Conservation (phyloP, 805 yeast genomes). For the Candida montana region DNA sequence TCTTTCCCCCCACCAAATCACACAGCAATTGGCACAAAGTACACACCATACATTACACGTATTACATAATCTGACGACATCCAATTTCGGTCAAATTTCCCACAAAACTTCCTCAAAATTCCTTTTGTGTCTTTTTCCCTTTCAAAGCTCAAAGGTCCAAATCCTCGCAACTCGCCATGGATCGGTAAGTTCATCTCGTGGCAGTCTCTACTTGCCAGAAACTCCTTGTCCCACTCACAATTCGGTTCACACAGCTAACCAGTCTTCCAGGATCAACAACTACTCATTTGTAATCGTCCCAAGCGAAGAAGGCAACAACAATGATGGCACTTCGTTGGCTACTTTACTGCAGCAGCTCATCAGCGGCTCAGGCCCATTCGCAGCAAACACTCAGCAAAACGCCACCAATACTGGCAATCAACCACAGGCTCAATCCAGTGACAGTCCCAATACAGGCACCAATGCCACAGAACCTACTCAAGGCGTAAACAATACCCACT, state of each 20-base stretch:
- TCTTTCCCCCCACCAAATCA: too few relatives aligned
- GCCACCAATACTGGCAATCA: neutral
- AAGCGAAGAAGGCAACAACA: constrained; percentile 14
- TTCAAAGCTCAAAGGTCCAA: neutral
- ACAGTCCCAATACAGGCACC: too few relatives aligned
- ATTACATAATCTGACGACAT: neutral
- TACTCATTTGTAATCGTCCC: constrained; percentile 19
- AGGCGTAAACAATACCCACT: too few relatives aligned
- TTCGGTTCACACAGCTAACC: neutral
- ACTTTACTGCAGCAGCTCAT: neutral
- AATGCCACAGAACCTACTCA: too few relatives aligned
- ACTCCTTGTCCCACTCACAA: too few relatives aligned
- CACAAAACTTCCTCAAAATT: neutral
- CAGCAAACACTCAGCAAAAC: too few relatives aligned
- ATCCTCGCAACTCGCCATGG: neutral
- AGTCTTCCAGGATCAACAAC: neutral
- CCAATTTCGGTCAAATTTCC: too few relatives aligned
- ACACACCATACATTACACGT: too few relatives aligned
- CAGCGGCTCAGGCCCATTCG: neutral
- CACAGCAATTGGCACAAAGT: too few relatives aligned
- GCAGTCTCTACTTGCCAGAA: too few relatives aligned
- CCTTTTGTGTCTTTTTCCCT: neutral
- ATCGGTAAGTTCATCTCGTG: neutral
- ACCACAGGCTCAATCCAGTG: too few relatives aligned
- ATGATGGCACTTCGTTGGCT: neutral